Percentiles rank a stretch among this genome's conserved stretches.
Evolutionary conservation across 106 monocot species (phyloP).

Genomic region (Dendrobium huoshanense): DNA sequence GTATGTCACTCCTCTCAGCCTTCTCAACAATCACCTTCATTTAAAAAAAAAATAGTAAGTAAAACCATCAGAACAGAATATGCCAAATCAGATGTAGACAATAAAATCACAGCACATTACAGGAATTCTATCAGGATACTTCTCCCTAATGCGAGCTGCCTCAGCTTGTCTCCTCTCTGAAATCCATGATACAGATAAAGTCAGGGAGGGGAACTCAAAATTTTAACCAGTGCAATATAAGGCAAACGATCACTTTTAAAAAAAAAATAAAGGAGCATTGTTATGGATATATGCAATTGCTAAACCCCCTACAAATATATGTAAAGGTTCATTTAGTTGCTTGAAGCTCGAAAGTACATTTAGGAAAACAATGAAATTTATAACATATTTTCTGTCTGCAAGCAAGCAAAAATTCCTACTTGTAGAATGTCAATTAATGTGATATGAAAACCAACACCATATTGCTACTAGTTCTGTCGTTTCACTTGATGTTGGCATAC

Average conservation of each 20-base stretch:
- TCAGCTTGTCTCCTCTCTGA: conserved; percentile 23
- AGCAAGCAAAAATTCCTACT: background rate
- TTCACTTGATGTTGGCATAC: too few species aligned
- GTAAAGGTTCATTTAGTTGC: too few species aligned
- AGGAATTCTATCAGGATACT: conserved; percentile 22
- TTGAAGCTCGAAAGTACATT: too few species aligned
- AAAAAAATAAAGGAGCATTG: too few species aligned
- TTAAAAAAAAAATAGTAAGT: background rate
- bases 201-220: background rate
- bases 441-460: background rate
- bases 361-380: too few species aligned
- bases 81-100: background rate
- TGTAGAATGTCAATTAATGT: background rate
- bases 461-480: too few species aligned
- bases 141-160: conserved; percentile 20
- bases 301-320: too few species aligned
- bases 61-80: background rate
- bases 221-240: background rate
- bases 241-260: background rate
- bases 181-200: background rate
- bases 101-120: background rate
- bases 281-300: too few species aligned
- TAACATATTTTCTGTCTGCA: too few species aligned
- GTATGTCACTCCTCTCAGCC: conserved; percentile 23
- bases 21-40: conserved; percentile 28